phyloP scores from a whole-genome alignment of 1,284 basidiomycete species.

The Boletus albobrunnescens region DNA sequence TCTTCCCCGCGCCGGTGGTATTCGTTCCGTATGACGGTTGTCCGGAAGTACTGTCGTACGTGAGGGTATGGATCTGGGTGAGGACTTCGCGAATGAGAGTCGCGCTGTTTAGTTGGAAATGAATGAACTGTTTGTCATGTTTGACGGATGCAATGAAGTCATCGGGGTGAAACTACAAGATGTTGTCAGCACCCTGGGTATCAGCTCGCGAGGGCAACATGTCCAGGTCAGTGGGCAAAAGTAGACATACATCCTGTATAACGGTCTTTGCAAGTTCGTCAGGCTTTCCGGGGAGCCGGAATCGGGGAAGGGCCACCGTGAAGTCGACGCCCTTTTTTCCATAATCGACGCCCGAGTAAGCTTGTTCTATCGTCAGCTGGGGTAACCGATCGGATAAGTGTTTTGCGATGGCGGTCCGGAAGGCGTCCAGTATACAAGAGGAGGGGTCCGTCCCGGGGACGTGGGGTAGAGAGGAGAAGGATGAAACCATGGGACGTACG shows the following conservation, averaged over 20 bases:
- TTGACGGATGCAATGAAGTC: conserved; percentile 64
- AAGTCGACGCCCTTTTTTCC: conserved; percentile 93
- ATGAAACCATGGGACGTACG: conserved; percentile 21
- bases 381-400: conserved; percentile 70
- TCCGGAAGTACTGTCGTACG: conserved; percentile 52
- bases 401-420: conserved; percentile 81
- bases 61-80: conserved; percentile 75
- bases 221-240: not conserved
- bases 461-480: conserved; percentile 24
- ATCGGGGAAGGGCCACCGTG: conserved; percentile 87
- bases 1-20: conserved; percentile 75
- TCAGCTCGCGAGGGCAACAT: not conserved
- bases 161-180: conserved; percentile 60
- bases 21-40: conserved; percentile 73
- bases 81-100: conserved; percentile 75
- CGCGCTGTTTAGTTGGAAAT: conserved; percentile 71
- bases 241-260: conserved; percentile 58
- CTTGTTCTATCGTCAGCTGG: conserved; percentile 66
- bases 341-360: conserved; percentile 82
- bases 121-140: conserved; percentile 77
- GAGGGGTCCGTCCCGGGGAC: conserved; percentile 70
- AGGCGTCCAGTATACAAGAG: conserved; percentile 75
- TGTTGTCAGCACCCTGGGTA: not conserved
- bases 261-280: conserved; percentile 78
- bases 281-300: conserved; percentile 81